Evolutionary conservation across 2,329 filamentous ascomycete species (phyloP).

Genomic region (Botrytis fragariae): DNA sequence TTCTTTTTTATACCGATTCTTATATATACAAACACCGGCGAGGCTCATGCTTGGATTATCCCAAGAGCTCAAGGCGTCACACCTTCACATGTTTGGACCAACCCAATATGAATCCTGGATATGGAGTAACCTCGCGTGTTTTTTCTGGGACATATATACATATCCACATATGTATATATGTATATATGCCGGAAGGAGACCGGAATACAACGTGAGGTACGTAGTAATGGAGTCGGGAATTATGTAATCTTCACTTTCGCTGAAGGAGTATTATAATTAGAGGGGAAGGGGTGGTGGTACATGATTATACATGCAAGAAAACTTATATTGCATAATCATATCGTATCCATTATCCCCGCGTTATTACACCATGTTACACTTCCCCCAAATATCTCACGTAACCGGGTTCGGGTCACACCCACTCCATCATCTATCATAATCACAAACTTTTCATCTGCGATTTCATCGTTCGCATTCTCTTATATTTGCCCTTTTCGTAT

Average conservation of each 20-base stretch:
- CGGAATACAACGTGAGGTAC: neutral
- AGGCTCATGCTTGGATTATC: neutral
- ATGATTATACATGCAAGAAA: neutral
- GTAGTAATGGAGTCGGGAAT: neutral
- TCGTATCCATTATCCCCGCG: neutral
- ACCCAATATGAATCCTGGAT: neutral
- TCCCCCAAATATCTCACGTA: neutral
- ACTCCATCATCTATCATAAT: neutral
- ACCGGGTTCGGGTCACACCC: neutral
- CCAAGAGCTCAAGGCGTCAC: neutral
- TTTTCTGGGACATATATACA: neutral
- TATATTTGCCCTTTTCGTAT: neutral
- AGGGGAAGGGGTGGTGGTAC: neutral
- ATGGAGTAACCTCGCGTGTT: neutral
- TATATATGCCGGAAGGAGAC: neutral
- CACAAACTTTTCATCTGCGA: neutral
- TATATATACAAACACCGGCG: neutral
- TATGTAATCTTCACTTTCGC: neutral
- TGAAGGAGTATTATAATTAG: neutral
- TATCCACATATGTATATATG: neutral
- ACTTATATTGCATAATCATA: neutral
- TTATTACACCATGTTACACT: neutral
- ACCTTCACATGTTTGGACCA: neutral
- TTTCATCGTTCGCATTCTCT: neutral
- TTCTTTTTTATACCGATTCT: neutral